Conservation (phyloP, 345 rosid species). For the Dipteronia dyeriana region DNA sequence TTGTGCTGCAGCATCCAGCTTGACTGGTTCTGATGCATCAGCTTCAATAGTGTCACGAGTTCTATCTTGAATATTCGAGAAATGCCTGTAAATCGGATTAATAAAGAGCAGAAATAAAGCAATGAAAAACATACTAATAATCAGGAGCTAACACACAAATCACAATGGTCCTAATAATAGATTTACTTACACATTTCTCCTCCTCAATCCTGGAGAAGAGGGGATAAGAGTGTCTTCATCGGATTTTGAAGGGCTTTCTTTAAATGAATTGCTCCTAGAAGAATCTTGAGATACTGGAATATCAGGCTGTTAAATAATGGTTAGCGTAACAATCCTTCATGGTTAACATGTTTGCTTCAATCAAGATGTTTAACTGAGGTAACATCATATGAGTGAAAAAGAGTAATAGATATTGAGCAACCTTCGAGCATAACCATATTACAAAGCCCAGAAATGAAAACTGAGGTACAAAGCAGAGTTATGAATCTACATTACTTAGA, state of each 20-base stretch:
- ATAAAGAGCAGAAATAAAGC: constrained; percentile 6
- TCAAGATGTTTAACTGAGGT: neutral
- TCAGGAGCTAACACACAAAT: constrained; percentile 7
- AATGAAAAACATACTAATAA: neutral
- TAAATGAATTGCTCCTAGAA: constrained; percentile 33
- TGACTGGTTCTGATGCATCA: constrained; percentile 52
- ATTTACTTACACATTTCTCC: constrained; percentile 71
- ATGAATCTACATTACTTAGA: neutral
- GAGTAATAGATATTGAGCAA: neutral
- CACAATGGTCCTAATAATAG: neutral
- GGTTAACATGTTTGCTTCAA: neutral
- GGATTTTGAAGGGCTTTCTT: constrained; percentile 36
- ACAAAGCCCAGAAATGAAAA: neutral
- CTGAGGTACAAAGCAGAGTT: neutral
- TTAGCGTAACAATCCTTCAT: neutral
- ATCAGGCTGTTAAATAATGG: constrained; percentile 39
- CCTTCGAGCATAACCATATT: neutral
- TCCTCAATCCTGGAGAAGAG: constrained; percentile 70
- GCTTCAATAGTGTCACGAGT: constrained; percentile 35
- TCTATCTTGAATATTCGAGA: constrained; percentile 48
- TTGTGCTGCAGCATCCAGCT: constrained; percentile 69
- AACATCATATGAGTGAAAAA: neutral
- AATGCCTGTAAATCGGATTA: constrained; percentile 42
- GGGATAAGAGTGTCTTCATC: constrained; percentile 48
- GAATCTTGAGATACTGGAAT: constrained; percentile 40